A percentile compares a stretch with the other conserved stretches of the same genome.
These are phyloP conservation scores for Papilionanthe hybrid DNA, from an alignment of 116 monocot species.

Conservation along the genomic window DNA sequence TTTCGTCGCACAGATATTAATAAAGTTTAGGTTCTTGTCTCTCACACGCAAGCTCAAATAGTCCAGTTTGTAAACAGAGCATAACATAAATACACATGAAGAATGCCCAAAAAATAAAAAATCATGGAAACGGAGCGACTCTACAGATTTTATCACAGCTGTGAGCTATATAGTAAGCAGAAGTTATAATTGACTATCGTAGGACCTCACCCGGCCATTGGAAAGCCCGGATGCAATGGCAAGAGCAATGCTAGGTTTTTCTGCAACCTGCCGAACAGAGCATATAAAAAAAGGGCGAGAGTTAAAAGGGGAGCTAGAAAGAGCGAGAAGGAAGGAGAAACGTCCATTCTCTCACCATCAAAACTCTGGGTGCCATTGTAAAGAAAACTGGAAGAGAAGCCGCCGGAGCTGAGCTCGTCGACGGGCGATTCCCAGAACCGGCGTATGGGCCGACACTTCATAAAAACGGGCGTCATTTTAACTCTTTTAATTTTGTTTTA, in stretches of 20 bases:
- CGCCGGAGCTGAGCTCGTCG: not conserved
- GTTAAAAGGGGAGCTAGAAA: not conserved
- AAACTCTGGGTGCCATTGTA: constrained; percentile 60
- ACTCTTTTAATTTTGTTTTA: too few species aligned
- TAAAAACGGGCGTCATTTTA: too few species aligned
- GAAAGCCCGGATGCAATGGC: constrained; percentile 82
- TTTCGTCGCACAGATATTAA: not conserved
- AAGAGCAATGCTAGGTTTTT: constrained; percentile 95
- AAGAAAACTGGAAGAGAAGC: not conserved
- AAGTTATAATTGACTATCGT: not conserved
- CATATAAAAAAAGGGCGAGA: not conserved
- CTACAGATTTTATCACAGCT: not conserved
- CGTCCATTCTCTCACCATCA: constrained; percentile 43
- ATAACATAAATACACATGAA: not conserved
- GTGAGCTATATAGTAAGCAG: not conserved
- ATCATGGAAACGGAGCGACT: not conserved
- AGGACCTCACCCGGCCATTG: constrained; percentile 52
- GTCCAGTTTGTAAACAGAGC: not conserved
- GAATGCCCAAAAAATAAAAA: not conserved
- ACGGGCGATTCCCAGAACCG: not conserved
- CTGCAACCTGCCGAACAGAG: constrained; percentile 57
- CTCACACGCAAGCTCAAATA: not conserved
- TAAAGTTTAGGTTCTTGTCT: not conserved
- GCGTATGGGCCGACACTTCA: not conserved
- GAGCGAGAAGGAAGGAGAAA: not conserved